Percentiles rank a stretch among this genome's conserved stretches.
phyloP scores from a whole-genome alignment of 2,329 filamentous ascomycete genomes.

The Penicillium decumbens region DNA sequence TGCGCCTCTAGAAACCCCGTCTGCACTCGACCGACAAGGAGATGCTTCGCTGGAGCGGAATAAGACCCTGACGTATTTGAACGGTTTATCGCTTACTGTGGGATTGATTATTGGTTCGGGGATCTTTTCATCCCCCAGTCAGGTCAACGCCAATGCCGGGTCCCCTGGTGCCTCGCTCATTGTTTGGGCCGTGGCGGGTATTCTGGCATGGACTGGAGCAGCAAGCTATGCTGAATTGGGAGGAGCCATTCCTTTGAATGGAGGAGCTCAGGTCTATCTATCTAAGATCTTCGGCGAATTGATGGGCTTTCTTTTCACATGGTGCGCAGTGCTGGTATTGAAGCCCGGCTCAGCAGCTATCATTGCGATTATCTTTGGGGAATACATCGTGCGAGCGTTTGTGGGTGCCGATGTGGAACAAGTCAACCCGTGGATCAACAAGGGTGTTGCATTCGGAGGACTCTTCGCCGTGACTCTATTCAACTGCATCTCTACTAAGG shows the following conservation, averaged over 20 bases:
- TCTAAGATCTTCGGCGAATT: constrained; percentile 95
- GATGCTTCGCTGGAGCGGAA: constrained; percentile 85
- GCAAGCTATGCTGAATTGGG: constrained; percentile 94
- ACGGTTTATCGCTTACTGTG: constrained; percentile 84
- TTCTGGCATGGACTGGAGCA: constrained; percentile 92
- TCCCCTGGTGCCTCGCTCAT: constrained; percentile 85
- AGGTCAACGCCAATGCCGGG: constrained; percentile 86
- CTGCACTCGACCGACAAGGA: constrained; percentile 51
- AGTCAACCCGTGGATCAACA: constrained; percentile 83
- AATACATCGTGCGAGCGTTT: constrained; percentile 85
- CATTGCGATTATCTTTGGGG: constrained; percentile 94
- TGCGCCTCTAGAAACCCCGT: constrained; percentile 76
- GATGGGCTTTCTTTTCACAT: constrained; percentile 89
- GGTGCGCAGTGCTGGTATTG: constrained; percentile 88
- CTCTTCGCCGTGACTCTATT: constrained; percentile 72
- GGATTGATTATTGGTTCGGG: constrained; percentile 93
- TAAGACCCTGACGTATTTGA: constrained; percentile 92
- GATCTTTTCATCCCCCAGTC: constrained; percentile 90
- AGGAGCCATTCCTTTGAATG: constrained; percentile 91
- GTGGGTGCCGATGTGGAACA: constrained; percentile 81
- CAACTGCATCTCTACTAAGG: constrained; percentile 85
- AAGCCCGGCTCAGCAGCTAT: constrained; percentile 93
- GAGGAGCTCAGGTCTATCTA: constrained; percentile 87
- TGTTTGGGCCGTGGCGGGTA: constrained; percentile 87
- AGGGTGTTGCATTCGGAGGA: constrained; percentile 74